Percentiles rank a stretch among this genome's conserved stretches.
phyloP scores from a whole-genome alignment of 495 filamentous ascomycete genomes.

The Xylaria telfairii region DNA sequence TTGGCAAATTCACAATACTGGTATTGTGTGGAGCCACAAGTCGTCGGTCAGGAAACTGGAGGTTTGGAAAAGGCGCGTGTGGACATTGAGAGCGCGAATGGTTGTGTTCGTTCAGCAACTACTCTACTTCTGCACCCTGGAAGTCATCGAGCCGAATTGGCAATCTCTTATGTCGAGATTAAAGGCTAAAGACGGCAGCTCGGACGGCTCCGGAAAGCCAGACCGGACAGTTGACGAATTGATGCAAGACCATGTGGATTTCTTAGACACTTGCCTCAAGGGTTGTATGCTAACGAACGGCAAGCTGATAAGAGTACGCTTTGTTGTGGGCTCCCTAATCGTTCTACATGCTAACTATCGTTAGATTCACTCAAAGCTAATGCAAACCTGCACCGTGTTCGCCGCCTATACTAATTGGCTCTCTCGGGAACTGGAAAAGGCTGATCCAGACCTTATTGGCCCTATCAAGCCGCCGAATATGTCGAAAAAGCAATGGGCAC shows the following conservation, averaged over 20 bases:
- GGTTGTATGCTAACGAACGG: constrained; percentile 99
- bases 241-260: constrained; percentile 99
- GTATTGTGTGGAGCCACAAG: constrained; percentile 83
- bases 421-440: constrained; percentile 75
- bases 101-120: constrained; percentile 95
- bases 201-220: constrained; percentile 53
- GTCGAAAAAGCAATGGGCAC: constrained; percentile 59
- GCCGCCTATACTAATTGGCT: constrained; percentile 83
- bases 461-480: constrained; percentile 57
- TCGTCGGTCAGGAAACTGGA: constrained; percentile 77
- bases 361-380: constrained; percentile 94
- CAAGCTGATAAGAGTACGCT: constrained; percentile 82
- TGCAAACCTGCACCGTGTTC: constrained; percentile 91
- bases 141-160: constrained; percentile 99
- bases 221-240: constrained; percentile 93
- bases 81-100: constrained; percentile 92
- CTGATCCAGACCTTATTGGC: constrained; percentile 73
- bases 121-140: constrained; percentile 93
- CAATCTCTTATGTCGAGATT: constrained; percentile 85
- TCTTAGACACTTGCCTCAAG: constrained; percentile 95
- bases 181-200: constrained; percentile 61
- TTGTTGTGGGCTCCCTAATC: constrained; percentile 12
- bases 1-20: constrained; percentile 88
- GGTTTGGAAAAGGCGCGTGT: constrained; percentile 90
- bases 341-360: constrained; percentile 18